Conservation (phyloP, 179 eudicot genomes). For the Carnegiea gigantea region DNA sequence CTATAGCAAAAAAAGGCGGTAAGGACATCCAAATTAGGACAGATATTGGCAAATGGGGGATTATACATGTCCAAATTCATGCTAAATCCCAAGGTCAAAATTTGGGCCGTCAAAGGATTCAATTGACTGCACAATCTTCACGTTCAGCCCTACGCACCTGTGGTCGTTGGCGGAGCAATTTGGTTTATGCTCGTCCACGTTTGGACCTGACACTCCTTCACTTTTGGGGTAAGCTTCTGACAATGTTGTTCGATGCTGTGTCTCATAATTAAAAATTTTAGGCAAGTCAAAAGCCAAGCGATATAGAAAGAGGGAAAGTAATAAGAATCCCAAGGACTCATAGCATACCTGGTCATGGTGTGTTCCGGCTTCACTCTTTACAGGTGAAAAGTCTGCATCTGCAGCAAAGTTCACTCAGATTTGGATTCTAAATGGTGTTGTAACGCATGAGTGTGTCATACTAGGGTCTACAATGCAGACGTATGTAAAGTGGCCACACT, state of each 20-base stretch:
- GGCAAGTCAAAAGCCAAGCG: not conserved
- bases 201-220: constrained; percentile 14
- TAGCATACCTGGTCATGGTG: not conserved
- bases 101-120: constrained; percentile 56
- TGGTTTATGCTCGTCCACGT: constrained; percentile 12
- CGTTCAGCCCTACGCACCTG: constrained; percentile 19
- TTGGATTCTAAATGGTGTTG: not conserved
- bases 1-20: not conserved
- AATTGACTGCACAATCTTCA: constrained; percentile 21
- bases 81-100: constrained; percentile 74
- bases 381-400: constrained; percentile 2
- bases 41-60: too few relatives aligned
- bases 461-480: not conserved
- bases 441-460: not conserved
- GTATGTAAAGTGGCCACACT: not conserved
- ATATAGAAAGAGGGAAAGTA: too few relatives aligned
- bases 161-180: constrained; percentile 20
- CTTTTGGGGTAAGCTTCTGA: constrained; percentile 16
- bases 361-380: not conserved
- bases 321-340: not conserved
- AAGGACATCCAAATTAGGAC: too few relatives aligned
- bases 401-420: not conserved
- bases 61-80: not conserved
- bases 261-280: not conserved
- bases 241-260: constrained; percentile 38